phyloP scores from a whole-genome alignment of 306 rosid species.

The Corylus avellana region DNA sequence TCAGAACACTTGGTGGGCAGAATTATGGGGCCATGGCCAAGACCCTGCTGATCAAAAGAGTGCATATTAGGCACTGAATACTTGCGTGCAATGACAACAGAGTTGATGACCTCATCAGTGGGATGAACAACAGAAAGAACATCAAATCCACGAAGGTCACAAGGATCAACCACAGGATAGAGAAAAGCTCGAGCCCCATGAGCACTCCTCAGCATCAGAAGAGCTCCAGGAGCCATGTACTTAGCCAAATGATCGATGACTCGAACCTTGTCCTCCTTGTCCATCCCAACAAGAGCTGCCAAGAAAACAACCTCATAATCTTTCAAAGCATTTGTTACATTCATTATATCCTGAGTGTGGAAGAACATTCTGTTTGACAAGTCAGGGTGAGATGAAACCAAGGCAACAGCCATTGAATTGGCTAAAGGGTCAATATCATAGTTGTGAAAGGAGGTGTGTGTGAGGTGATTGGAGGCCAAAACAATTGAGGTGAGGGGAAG shows the following conservation, averaged over 20 bases:
- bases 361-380: slow-evolving; percentile 64
- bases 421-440: slow-evolving; percentile 69
- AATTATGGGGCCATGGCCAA: slow-evolving; percentile 29
- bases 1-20: slow-evolving; percentile 65
- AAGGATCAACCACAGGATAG: slow-evolving; percentile 75
- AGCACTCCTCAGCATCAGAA: slow-evolving; percentile 82
- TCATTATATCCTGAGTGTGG: slow-evolving; percentile 62
- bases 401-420: slow-evolving; percentile 54
- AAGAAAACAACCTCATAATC: slow-evolving; percentile 71
- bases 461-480: slow-evolving; percentile 67
- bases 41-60: slow-evolving; percentile 35
- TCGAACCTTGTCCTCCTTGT: slow-evolving; percentile 52
- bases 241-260: slow-evolving; percentile 61
- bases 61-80: background rate
- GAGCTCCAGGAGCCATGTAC: slow-evolving; percentile 69
- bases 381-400: slow-evolving; percentile 60
- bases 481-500: slow-evolving; percentile 88
- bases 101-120: slow-evolving; percentile 74
- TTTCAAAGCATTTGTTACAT: slow-evolving; percentile 45
- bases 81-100: slow-evolving; percentile 69
- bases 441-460: slow-evolving; percentile 61
- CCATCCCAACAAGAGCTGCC: slow-evolving; percentile 93
- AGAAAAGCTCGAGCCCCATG: slow-evolving; percentile 89
- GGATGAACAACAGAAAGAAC: slow-evolving; percentile 81
- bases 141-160: slow-evolving; percentile 70